Evolutionary conservation across 345 rosid species (phyloP), one percentile per base, ranked within the genome.

Genomic region (Isatis tinctoria): DNA sequence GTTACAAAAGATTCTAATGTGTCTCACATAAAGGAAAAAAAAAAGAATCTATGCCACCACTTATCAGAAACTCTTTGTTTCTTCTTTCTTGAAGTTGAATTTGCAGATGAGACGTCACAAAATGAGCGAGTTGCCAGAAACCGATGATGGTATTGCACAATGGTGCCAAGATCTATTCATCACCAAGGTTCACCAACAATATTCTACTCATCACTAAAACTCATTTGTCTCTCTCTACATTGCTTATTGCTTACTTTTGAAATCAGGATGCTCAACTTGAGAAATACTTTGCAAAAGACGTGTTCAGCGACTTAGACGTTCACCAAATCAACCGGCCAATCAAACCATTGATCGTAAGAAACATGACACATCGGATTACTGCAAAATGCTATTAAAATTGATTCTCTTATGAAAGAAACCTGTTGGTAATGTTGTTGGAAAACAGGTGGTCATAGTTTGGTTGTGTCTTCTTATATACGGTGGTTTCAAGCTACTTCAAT

Each of bases 151-250:
- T 40, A 86, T 88, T 71, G 71, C 88, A 8, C 93, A 87, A 72
- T 91, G 95, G 97, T 91, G 95, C 79, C 86, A 65, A 84, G 93
- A 91, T 76, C 36, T 82, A 43, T 89, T 89, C 66, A 82, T 85
- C 70, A 77, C 91, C 28, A 87, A 91, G 91, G 97, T 87, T 74
- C 68, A 39, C 37, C 4, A 70, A 64, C 67, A 22, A 28, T 8
- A 10, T 13, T 22, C 8, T 13, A 2, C 67, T 49, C 18, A 28
- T 30, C 17, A 14, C 7, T 51, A 60, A 41, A 26, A 12, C n/a
- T 11, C 51, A 32, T 74, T 43, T 54, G 32, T 28, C 30, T 17
- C 24, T n/a, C n/a, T 56, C 43, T 16, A 44, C 54, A 40, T 43
- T 63, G 30, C 22, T 39, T 18, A 22, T 6, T 49, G 32, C 11